Evolutionary conservation across 2,329 filamentous ascomycete genomes (phyloP).

Genomic region (Verticillium nubilum): DNA sequence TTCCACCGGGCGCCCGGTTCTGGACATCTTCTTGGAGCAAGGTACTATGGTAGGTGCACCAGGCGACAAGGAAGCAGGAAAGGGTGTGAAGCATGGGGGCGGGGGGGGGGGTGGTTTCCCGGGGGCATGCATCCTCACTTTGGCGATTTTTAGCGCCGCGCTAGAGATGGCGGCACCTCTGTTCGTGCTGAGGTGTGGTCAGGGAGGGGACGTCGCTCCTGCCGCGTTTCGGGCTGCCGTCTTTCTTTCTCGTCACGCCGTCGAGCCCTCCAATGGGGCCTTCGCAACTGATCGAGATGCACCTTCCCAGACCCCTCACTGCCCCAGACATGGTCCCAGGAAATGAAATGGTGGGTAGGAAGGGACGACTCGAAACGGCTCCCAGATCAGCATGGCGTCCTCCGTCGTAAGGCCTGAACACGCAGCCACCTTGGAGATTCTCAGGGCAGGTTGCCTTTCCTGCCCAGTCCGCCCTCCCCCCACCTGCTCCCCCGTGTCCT

Average conservation of each 20-base stretch:
- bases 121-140: neutral
- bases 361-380: neutral
- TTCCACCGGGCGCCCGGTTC: neutral
- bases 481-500: neutral
- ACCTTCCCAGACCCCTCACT: neutral
- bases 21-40: too few species aligned
- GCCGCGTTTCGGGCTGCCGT: neutral
- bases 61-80: neutral
- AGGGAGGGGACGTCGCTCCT: neutral
- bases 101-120: neutral
- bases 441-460: neutral
- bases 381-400: neutral
- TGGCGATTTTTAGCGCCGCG: neutral
- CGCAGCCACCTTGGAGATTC: neutral
- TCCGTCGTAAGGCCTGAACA: neutral
- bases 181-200: neutral
- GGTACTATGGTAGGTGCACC: too few species aligned
- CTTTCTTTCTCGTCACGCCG: neutral
- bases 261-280: neutral
- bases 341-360: too few species aligned
- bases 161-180: neutral
- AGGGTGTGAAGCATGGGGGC: neutral
- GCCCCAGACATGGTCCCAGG: too few species aligned
- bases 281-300: neutral
- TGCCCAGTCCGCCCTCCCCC: neutral